Conservation (phyloP, 2,329 filamentous ascomycete species). For the Fusarium odoratissimum region DNA sequence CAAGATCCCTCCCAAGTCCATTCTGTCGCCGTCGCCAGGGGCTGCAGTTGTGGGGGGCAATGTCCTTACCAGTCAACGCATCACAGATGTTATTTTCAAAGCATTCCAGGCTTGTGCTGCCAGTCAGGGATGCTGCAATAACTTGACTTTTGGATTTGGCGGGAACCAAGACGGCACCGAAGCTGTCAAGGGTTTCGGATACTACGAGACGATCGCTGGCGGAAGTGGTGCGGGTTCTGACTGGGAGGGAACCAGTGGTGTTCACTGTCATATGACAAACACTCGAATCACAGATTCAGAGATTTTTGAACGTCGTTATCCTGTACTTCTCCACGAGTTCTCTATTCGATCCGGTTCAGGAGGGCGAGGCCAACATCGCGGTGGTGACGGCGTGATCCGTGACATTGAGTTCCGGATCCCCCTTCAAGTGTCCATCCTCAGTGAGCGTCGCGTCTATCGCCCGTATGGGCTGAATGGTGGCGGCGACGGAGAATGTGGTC, state of each 20-base stretch:
- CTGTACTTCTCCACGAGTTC: constrained; percentile 78
- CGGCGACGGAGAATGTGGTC: constrained; percentile 78
- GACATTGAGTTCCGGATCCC: constrained; percentile 85
- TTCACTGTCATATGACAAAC: constrained; percentile 75
- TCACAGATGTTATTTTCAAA: constrained; percentile 64
- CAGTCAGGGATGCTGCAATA: constrained; percentile 84
- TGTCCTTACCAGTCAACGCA: constrained; percentile 64
- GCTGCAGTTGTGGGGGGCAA: constrained; percentile 88
- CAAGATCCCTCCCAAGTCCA: constrained; percentile 76
- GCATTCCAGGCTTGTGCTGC: constrained; percentile 85
- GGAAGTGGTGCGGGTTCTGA: constrained; percentile 77
- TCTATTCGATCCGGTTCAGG: constrained; percentile 71
- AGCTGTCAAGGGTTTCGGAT: constrained; percentile 56
- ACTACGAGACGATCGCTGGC: constrained; percentile 71
- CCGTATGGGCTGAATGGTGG: constrained; percentile 82
- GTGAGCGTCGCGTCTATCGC: constrained; percentile 79
- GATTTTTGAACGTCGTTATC: constrained; percentile 67
- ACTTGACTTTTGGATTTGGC: constrained; percentile 83
- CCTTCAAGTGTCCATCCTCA: constrained; percentile 81
- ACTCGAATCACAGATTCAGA: constrained; percentile 75
- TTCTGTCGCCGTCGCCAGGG: constrained; percentile 79
- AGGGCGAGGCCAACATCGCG: constrained; percentile 73
- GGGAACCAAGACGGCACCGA: constrained; percentile 54
- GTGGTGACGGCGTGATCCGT: constrained; percentile 79
- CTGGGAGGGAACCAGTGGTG: constrained; percentile 58